Evolutionary conservation across 164 flowering plant genomes (phyloP).

Genomic region (Stephania cephalantha): DNA sequence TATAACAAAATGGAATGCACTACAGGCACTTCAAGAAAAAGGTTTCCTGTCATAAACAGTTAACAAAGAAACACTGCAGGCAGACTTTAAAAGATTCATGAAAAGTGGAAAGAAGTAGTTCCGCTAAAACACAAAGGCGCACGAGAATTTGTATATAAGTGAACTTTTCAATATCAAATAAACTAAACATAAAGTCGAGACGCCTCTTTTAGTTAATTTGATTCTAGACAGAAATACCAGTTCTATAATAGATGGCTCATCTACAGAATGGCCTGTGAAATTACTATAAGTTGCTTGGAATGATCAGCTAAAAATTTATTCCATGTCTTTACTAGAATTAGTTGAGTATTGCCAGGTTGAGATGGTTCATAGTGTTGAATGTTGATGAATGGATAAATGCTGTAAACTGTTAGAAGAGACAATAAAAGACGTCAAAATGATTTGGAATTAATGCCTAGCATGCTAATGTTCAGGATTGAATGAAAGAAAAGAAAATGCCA

Average conservation of each 20-base stretch:
- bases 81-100: background rate
- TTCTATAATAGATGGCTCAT: too few species aligned
- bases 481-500: background rate
- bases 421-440: background rate
- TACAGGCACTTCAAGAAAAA: background rate
- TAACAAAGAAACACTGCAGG: background rate
- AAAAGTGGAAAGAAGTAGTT: too few species aligned
- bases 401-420: background rate
- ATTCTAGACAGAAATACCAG: too few species aligned
- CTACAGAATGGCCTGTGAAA: too few species aligned
- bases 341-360: background rate
- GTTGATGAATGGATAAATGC: background rate
- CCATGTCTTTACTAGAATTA: background rate
- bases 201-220: too few species aligned
- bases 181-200: too few species aligned
- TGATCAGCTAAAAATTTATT: too few species aligned
- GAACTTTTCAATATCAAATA: too few species aligned
- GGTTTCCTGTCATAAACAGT: background rate
- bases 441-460: background rate
- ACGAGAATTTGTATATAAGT: too few species aligned
- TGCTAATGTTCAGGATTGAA: background rate
- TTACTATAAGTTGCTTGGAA: too few species aligned
- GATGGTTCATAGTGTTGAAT: background rate
- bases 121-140: too few species aligned
- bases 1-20: background rate